phyloP scores from a whole-genome alignment of 495 filamentous ascomycete species.

The Aspergillus nidulans region DNA sequence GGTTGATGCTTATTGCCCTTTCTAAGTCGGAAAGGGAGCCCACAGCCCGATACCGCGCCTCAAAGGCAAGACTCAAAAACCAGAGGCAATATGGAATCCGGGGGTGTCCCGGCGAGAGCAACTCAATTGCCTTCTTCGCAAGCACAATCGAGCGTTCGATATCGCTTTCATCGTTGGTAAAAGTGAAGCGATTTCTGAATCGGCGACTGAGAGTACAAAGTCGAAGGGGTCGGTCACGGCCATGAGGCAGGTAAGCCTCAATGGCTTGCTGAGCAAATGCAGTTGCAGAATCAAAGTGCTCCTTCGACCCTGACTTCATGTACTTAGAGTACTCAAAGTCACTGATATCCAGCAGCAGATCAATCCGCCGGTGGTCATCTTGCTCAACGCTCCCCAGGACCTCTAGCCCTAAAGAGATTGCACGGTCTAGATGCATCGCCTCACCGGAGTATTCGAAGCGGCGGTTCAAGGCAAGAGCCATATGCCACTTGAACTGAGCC shows the following conservation, averaged over 20 bases:
- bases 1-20: background rate
- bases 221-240: background rate
- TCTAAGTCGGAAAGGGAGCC: background rate
- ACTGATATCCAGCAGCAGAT: background rate
- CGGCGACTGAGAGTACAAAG: background rate
- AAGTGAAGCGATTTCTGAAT: background rate
- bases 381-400: background rate
- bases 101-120: background rate
- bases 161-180: background rate
- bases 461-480: background rate
- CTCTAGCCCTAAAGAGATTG: background rate
- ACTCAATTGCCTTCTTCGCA: background rate
- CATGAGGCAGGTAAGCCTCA: background rate
- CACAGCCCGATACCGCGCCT: background rate
- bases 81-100: background rate
- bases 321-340: background rate
- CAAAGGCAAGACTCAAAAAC: background rate
- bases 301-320: background rate
- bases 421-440: background rate
- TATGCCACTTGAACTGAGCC: background rate
- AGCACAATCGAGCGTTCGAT: background rate
- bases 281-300: background rate
- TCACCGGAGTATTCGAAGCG: background rate
- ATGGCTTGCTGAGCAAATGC: background rate
- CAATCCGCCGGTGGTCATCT: background rate